phyloP scores from a whole-genome alignment of 1,284 basidiomycete species.

The Coriolopsis trogii region DNA sequence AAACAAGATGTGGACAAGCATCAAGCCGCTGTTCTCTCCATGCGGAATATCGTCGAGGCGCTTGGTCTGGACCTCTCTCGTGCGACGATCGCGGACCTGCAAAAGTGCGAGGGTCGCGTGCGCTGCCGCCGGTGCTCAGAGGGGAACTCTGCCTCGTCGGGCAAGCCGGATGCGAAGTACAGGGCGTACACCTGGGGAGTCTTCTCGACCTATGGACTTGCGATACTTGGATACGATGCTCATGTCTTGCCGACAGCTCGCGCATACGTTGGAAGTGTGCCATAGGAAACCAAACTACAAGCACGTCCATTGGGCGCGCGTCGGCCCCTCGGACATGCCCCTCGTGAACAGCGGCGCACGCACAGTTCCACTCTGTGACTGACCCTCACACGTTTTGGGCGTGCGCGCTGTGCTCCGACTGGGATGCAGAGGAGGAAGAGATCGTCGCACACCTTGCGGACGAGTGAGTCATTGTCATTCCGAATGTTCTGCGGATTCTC shows the following conservation, averaged over 20 bases:
- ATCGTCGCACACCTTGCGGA: not conserved
- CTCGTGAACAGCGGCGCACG: not conserved
- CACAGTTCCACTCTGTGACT: not conserved
- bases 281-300: too few relatives aligned
- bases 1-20: not conserved
- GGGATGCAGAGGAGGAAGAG: not conserved
- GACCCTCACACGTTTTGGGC: not conserved
- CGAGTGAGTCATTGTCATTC: not conserved
- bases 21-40: not conserved
- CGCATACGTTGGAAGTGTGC: too few relatives aligned
- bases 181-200: not conserved
- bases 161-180: not conserved
- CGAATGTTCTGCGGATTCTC: not conserved
- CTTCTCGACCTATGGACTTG: not conserved
- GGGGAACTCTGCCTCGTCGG: too few relatives aligned
- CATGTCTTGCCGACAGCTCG: not conserved
- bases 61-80: constrained; percentile 1
- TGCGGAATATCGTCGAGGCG: constrained; percentile 3
- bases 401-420: not conserved
- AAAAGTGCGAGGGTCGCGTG: not conserved
- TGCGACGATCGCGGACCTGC: constrained; percentile 1
- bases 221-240: not conserved
- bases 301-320: not conserved
- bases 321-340: not conserved
- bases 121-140: not conserved